These are phyloP conservation scores for Sphaerulina vaccinii DNA, from an alignment of 2,329 filamentous ascomycete species.

Conservation along the genomic window DNA sequence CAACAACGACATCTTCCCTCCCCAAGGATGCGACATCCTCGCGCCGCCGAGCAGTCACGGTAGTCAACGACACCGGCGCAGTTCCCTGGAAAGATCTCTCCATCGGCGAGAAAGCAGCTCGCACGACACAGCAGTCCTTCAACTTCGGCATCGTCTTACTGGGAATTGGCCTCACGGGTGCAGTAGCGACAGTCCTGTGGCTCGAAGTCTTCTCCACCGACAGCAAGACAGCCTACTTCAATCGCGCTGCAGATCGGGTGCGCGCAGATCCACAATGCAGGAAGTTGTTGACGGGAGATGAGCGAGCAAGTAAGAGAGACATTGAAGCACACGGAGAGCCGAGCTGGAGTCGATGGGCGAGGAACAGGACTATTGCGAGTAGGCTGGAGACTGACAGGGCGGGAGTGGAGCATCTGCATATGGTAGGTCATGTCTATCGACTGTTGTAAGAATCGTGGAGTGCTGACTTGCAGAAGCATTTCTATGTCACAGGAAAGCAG, in stretches of 20 bases:
- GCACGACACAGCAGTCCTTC: conserved; percentile 86
- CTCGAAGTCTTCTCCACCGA: conserved; percentile 78
- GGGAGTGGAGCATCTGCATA: conserved; percentile 76
- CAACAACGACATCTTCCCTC: conserved; percentile 28
- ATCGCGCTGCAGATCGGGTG: conserved; percentile 77
- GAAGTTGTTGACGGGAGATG: conserved; percentile 67
- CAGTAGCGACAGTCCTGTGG: conserved; percentile 76
- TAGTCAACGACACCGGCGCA: conserved; percentile 80
- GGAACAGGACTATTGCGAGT: conserved; percentile 56
- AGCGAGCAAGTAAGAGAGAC: conserved; percentile 55
- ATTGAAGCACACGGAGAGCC: conserved; percentile 80
- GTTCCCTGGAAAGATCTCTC: conserved; percentile 80
- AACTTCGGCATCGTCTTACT: conserved; percentile 77
- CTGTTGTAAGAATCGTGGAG: not conserved
- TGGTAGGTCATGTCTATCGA: conserved; percentile 43
- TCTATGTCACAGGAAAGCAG: conserved; percentile 77
- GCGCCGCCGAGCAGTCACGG: conserved; percentile 69
- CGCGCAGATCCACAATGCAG: conserved; percentile 69
- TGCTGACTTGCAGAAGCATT: conserved; percentile 51
- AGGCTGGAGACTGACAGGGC: conserved; percentile 63
- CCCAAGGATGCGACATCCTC: conserved; percentile 42
- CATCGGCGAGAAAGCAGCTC: conserved; percentile 71
- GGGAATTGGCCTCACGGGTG: conserved; percentile 72
- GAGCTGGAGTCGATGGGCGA: conserved; percentile 77
- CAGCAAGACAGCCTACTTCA: conserved; percentile 85